phyloP scores from a whole-genome alignment of 2,329 filamentous ascomycete genomes.

The Parascedosporium putredinis region DNA sequence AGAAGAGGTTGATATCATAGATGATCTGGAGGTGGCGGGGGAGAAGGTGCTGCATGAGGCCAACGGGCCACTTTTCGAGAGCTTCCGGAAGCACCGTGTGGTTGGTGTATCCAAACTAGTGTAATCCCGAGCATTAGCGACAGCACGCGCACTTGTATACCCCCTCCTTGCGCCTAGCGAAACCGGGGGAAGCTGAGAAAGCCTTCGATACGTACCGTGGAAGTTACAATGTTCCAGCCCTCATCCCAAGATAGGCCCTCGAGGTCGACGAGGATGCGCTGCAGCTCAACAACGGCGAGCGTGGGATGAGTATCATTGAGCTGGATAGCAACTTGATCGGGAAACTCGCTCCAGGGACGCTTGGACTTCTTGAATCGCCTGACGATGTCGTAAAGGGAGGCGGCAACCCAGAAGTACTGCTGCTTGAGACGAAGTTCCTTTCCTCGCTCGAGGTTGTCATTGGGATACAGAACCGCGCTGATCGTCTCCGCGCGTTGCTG shows the following conservation, averaged over 20 bases:
- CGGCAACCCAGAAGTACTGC: conserved; percentile 99
- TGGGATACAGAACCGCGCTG: conserved; percentile 92
- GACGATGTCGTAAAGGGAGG: conserved; percentile 91
- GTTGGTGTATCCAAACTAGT: conserved; percentile 87
- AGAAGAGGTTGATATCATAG: conserved; percentile 93
- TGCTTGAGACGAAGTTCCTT: conserved; percentile 98
- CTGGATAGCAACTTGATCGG: conserved; percentile 92
- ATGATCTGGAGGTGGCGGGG: conserved; percentile 95
- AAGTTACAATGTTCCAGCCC: conserved; percentile 73
- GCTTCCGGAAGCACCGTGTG: conserved; percentile 96
- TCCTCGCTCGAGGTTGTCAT: conserved; percentile 90
- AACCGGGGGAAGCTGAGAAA: neutral
- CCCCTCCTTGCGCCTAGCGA: too few species aligned
- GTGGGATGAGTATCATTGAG: conserved; percentile 97
- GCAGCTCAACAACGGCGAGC: conserved; percentile 88
- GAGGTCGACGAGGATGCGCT: conserved; percentile 80
- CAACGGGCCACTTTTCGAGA: conserved; percentile 96
- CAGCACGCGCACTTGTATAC: too few species aligned
- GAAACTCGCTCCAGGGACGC: conserved; percentile 81
- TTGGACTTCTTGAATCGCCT: conserved; percentile 97
- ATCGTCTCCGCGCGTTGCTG: conserved; percentile 99
- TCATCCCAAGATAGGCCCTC: conserved; percentile 91
- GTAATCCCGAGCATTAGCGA: too few species aligned
- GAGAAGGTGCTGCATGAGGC: conserved; percentile 81
- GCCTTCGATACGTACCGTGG: conserved; percentile 40